Evolutionary conservation across 2,329 filamentous ascomycete species (phyloP), one percentile per base, ranked within the genome.

Genomic region (Colletotrichum destructivum): DNA sequence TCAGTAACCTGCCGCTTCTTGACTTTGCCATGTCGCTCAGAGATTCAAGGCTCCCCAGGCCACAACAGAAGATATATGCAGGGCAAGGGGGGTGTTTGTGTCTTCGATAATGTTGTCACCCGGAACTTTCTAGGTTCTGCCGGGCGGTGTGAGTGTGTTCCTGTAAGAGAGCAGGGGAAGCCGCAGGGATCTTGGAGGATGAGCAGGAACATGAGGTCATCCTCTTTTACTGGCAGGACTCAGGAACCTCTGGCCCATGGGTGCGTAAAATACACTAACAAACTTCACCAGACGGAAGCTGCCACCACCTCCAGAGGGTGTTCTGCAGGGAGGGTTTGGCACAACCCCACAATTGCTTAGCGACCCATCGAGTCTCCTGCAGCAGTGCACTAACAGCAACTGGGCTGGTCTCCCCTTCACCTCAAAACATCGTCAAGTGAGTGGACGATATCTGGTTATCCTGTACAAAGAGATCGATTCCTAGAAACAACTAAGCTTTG

Each of bases 1-100:
- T 85, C 75, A 95, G 81, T 74, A 84, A 83, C 73, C 82, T 84
- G 56, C 79, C 75, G 65, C 80, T 79, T 74, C 83, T 76, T 69
- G 86, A 77, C 66, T 82, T 82, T 70, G 82, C 80, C 87, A 88
- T 88, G 54, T 38, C 51, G 52, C 57, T 55, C 55, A 59, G 55
- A 62, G 69, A n/a, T 40, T 21, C 51, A 40, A 61, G 54, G 46
- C 51, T 62, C 59, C 67, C 47, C 55, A 56, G 57, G 60, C 60
- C 44, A 49, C 13, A 72, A 9, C 64, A 74, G 65, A 54, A 52
- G 67, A 72, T 72, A 66, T 71, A 67, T 78, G 51, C 65, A 75
- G 69, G 71, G 54, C 35, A 38, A 38, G n/a, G 49, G 46, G 55
- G 57, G 60, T 35, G 51, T 59, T 59, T 38, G 65, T 57, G 65